These are phyloP conservation scores for Saccharomycopsis phalli DNA, from an alignment of 1,139 yeast genomes.

Conservation along the genomic window DNA sequence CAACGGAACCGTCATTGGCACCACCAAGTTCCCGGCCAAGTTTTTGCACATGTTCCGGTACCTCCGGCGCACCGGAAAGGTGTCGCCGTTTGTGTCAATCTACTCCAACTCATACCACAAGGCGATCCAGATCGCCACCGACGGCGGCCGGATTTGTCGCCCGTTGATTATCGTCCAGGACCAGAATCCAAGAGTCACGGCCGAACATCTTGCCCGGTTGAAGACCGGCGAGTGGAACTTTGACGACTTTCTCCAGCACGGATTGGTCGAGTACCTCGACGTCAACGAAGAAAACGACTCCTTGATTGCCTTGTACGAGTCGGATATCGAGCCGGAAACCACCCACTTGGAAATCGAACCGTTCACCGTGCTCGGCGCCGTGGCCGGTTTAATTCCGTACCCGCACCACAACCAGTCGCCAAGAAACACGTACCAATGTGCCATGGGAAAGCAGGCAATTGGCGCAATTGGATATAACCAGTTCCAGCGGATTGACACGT, in stretches of 20 bases:
- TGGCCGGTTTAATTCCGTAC: constrained; percentile 98
- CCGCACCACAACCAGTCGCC: constrained; percentile 99
- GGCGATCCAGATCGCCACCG: constrained; percentile 96
- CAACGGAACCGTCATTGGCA: constrained; percentile 91
- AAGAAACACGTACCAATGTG: constrained; percentile 97
- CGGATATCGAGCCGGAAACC: constrained; percentile 39
- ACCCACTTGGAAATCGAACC: constrained; percentile 97
- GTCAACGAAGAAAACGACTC: constrained; percentile 97
- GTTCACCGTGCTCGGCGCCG: constrained; percentile 93
- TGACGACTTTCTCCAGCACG: constrained; percentile 79
- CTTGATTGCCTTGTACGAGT: constrained; percentile 83
- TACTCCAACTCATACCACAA: constrained; percentile 82
- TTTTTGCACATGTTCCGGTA: constrained; percentile 74
- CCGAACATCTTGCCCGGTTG: constrained; percentile 55
- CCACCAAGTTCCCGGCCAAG: constrained; percentile 74
- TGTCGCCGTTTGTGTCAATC: constrained; percentile 86
- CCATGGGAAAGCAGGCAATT: constrained; percentile 99
- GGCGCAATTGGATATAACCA: constrained; percentile 98
- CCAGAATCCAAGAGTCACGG: constrained; percentile 61
- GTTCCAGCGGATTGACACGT: constrained; percentile 88
- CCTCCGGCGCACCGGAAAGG: constrained; percentile 75
- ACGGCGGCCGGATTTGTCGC: constrained; percentile 97
- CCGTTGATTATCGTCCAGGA: constrained; percentile 78
- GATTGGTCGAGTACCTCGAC: constrained; percentile 87
- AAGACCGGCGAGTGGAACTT: constrained; percentile 67